Conservation (phyloP, 225 moss, liverwort and hornwort species). For the Asterella californica region DNA sequence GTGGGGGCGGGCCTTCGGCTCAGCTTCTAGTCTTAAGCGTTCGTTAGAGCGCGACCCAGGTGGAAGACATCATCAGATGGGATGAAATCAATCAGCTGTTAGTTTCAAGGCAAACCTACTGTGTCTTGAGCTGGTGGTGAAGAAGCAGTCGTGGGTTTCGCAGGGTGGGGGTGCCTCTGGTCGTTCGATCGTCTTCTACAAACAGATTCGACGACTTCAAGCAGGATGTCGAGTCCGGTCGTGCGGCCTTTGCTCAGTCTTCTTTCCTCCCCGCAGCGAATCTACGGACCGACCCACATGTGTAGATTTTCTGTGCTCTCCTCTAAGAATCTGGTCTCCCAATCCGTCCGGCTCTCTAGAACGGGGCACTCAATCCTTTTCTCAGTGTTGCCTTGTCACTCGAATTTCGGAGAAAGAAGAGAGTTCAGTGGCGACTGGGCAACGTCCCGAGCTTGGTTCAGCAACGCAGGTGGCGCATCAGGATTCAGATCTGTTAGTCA, state of each 20-base stretch:
- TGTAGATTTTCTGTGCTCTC: constrained; percentile 9
- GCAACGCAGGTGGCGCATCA: background rate
- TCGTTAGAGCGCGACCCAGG: no score
- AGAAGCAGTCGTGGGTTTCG: background rate
- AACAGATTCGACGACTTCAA: background rate
- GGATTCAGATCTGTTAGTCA: constrained; percentile 7
- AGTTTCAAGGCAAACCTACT: background rate
- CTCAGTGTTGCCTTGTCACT: background rate
- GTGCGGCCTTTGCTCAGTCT: constrained; percentile 24
- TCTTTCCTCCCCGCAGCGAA: background rate
- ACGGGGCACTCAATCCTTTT: background rate
- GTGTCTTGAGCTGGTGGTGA: background rate
- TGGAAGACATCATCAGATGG: background rate
- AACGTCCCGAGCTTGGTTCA: constrained; percentile 5
- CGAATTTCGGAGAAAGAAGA: background rate
- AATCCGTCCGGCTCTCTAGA: constrained; percentile 6
- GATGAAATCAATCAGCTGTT: background rate
- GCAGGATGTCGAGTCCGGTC: constrained; percentile 19
- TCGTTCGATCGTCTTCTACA: background rate
- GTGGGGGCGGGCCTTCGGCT: no score
- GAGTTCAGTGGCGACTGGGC: background rate
- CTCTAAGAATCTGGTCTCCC: background rate
- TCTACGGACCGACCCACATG: background rate
- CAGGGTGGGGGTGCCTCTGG: background rate
- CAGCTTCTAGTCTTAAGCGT: no score